phyloP scores from a whole-genome alignment of 2,329 filamentous ascomycete species.

The Ophiocordyceps sinensis region DNA sequence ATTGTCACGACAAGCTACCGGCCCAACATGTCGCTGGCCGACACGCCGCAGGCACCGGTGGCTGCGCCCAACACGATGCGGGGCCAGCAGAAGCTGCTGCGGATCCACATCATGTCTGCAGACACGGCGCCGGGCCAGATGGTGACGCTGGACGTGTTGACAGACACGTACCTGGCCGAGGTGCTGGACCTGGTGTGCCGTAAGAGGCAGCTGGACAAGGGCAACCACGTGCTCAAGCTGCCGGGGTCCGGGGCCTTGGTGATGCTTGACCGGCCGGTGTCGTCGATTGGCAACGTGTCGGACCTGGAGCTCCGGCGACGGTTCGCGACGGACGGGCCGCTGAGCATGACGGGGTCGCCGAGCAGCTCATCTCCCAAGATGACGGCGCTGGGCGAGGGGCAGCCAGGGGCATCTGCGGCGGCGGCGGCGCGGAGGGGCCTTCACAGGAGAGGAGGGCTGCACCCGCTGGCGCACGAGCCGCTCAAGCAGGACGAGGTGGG shows the following conservation, averaged over 20 bases:
- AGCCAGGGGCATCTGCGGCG: background rate
- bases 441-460: slow-evolving; percentile 34
- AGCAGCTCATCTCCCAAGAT: slow-evolving; percentile 57
- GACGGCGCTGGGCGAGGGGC: slow-evolving; percentile 33
- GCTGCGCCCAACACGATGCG: slow-evolving; percentile 29
- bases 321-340: slow-evolving; percentile 59
- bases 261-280: slow-evolving; percentile 62
- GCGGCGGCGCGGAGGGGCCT: slow-evolving; percentile 31
- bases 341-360: slow-evolving; percentile 54
- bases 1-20: slow-evolving; percentile 47
- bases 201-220: slow-evolving; percentile 66
- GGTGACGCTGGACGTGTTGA: slow-evolving; percentile 61
- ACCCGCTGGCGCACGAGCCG: slow-evolving; percentile 53
- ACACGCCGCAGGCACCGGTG: slow-evolving; percentile 36
- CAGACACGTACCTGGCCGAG: slow-evolving; percentile 71
- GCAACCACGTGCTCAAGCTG: slow-evolving; percentile 63
- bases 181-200: slow-evolving; percentile 66
- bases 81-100: slow-evolving; percentile 56
- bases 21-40: slow-evolving; percentile 37
- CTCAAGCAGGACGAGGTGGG: slow-evolving; percentile 44
- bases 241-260: slow-evolving; percentile 61
- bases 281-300: slow-evolving; percentile 59
- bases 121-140: slow-evolving; percentile 60
- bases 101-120: slow-evolving; percentile 55
- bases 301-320: slow-evolving; percentile 66